Conservation (phyloP, 208 protist species). For the Wallacemonas sp. region DNA sequence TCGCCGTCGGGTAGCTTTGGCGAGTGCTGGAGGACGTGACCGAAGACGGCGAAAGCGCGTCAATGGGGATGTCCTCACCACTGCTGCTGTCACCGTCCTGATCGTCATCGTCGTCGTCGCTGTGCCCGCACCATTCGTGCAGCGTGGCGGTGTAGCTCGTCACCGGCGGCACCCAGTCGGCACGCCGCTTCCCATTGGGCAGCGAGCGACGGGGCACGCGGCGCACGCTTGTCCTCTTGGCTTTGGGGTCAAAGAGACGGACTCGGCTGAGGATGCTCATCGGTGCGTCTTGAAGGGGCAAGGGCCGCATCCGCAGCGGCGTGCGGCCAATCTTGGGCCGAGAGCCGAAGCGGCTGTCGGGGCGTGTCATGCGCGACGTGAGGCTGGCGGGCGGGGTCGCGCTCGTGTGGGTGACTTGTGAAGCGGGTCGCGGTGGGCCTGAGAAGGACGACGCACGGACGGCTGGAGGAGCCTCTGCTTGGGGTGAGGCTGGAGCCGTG, state of each 20-base stretch:
- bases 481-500: too few species aligned
- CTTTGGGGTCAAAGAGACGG: conserved; percentile 18
- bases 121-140: conserved; percentile 1
- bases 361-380: too few species aligned
- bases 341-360: neutral
- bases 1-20: conserved; percentile 5
- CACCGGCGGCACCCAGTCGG: conserved; percentile 32
- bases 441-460: neutral
- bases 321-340: neutral
- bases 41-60: neutral
- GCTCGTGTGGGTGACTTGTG: too few species aligned
- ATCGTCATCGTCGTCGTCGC: conserved; percentile 22
- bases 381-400: too few species aligned
- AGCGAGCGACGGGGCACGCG: conserved; percentile 16
- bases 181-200: conserved; percentile 22
- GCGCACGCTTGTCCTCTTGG: neutral
- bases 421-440: neutral
- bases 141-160: conserved; percentile 31
- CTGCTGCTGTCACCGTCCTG: neutral
- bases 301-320: conserved; percentile 1
- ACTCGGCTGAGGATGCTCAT: neutral
- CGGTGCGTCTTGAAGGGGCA: conserved; percentile 6
- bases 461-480: too few species aligned
- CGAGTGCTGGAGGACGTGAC: neutral
- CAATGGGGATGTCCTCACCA: neutral